Conservation (phyloP, 2,329 filamentous ascomycete genomes). For the Cryphonectria naterciae region DNA sequence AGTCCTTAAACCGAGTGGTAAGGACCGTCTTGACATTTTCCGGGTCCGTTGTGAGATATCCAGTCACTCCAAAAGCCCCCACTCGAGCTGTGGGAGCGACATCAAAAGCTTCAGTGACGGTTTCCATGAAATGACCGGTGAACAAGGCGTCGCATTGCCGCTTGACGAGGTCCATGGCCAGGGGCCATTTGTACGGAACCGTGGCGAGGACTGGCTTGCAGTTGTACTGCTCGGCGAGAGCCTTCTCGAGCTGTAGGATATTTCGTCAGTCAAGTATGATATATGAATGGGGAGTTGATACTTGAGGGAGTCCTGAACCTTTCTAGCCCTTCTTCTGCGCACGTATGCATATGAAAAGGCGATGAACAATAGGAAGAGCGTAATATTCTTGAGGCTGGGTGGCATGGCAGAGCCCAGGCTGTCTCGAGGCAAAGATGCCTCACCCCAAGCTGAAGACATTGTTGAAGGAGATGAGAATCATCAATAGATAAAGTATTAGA, state of each 20-base stretch:
- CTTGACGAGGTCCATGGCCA: slow-evolving; percentile 32
- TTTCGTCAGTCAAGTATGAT: not conserved
- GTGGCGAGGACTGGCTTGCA: slow-evolving; percentile 29
- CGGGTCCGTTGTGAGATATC: slow-evolving; percentile 33
- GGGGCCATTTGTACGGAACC: slow-evolving; percentile 32
- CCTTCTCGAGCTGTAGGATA: not conserved
- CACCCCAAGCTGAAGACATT: not conserved
- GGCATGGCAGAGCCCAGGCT: not conserved
- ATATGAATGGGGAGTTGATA: not conserved
- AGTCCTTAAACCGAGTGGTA: slow-evolving; percentile 36
- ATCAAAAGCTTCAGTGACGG: slow-evolving; percentile 26
- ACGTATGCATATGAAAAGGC: not conserved
- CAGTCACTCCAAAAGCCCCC: slow-evolving; percentile 26
- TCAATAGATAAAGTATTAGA: not conserved
- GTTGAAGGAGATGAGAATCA: not conserved
- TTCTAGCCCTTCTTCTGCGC: not conserved
- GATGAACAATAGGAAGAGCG: not conserved
- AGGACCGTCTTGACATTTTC: slow-evolving; percentile 38
- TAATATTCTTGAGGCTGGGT: not conserved
- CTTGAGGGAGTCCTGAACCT: not conserved
- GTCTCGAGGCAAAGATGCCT: not conserved
- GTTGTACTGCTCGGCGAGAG: slow-evolving; percentile 27
- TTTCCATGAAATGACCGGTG: slow-evolving; percentile 26
- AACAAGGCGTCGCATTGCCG: slow-evolving; percentile 28
- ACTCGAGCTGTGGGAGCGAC: slow-evolving; percentile 27